Conservation (phyloP, 2,329 filamentous ascomycete species). For the Neofusicoccum kwambonambiense region DNA sequence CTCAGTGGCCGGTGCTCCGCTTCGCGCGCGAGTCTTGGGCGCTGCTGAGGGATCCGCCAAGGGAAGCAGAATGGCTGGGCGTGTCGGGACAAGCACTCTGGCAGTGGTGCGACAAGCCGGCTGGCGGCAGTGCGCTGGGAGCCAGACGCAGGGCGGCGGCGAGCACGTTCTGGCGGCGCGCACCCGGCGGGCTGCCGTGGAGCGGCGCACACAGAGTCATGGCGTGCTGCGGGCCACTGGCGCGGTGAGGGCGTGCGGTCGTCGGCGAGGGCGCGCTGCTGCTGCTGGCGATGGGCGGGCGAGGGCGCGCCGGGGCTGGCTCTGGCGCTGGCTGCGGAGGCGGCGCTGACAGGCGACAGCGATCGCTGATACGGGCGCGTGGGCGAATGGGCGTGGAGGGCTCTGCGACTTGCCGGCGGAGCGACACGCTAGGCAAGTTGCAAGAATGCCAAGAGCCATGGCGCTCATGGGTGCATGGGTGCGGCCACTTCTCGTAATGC, state of each 20-base stretch:
- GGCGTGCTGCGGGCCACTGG: not conserved
- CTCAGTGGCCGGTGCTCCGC: slow-evolving; percentile 17
- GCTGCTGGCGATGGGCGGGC: no score
- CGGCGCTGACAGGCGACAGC: not conserved
- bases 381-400: slow-evolving; percentile 3
- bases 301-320: no score
- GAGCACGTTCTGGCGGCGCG: not conserved
- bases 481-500: slow-evolving; percentile 17
- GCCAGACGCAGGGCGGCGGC: not conserved
- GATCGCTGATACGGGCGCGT: not conserved
- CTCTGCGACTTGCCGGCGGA: slow-evolving; percentile 11
- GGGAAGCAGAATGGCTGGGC: slow-evolving; percentile 11
- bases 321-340: not conserved
- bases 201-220: not conserved
- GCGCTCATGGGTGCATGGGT: slow-evolving; percentile 16
- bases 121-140: not conserved
- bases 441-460: slow-evolving; percentile 18
- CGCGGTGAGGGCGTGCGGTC: not conserved
- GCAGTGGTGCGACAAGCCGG: slow-evolving; percentile 14
- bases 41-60: slow-evolving; percentile 2
- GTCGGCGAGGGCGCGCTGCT: no score
- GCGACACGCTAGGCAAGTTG: slow-evolving; percentile 17
- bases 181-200: not conserved
- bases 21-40: slow-evolving; percentile 12
- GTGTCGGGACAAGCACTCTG: slow-evolving; percentile 17